Percentiles rank a stretch among this genome's conserved stretches.
These are phyloP conservation scores for Serendipita vermifera DNA, from an alignment of 768 basidiomycete species.

Conservation along the genomic window DNA sequence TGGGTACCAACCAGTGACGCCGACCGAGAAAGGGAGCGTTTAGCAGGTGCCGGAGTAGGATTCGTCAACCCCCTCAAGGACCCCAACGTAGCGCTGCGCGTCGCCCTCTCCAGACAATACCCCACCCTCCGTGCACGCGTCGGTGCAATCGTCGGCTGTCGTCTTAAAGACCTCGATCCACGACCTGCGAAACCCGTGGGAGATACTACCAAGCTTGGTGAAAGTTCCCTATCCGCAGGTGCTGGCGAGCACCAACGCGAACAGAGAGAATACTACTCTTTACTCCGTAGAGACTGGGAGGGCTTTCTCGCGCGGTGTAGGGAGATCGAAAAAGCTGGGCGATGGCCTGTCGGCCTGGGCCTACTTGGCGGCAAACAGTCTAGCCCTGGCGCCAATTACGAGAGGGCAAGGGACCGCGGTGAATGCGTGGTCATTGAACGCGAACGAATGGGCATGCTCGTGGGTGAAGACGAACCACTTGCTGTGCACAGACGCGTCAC, in stretches of 20 bases:
- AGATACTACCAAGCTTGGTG: slow-evolving; percentile 28
- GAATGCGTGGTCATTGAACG: slow-evolving; percentile 58
- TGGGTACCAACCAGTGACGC: neutral
- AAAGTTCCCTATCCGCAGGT: slow-evolving; percentile 69
- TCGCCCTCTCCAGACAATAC: slow-evolving; percentile 27
- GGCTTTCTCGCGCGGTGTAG: slow-evolving; percentile 85
- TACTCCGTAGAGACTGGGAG: slow-evolving; percentile 68
- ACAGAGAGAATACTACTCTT: slow-evolving; percentile 15
- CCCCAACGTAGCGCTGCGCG: neutral
- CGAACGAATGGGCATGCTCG: slow-evolving; percentile 56
- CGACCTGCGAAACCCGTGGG: no score
- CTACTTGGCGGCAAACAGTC: slow-evolving; percentile 20
- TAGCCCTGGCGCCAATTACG: neutral
- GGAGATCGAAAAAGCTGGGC: slow-evolving; percentile 75
- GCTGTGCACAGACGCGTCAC: slow-evolving; percentile 38
- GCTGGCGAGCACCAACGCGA: slow-evolving; percentile 61
- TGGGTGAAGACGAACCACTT: slow-evolving; percentile 55
- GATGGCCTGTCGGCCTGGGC: slow-evolving; percentile 65
- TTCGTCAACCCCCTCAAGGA: neutral
- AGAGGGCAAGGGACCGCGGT: slow-evolving; percentile 17
- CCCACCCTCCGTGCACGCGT: slow-evolving; percentile 60
- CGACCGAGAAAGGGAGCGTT: no score
- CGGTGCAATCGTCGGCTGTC: slow-evolving; percentile 74
- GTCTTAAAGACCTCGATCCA: slow-evolving; percentile 51
- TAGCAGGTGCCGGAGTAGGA: no score